Evolutionary conservation across 805 yeast genomes (phyloP), one percentile per base, ranked within the genome.

Genomic region (Ogataea salicorniae): DNA sequence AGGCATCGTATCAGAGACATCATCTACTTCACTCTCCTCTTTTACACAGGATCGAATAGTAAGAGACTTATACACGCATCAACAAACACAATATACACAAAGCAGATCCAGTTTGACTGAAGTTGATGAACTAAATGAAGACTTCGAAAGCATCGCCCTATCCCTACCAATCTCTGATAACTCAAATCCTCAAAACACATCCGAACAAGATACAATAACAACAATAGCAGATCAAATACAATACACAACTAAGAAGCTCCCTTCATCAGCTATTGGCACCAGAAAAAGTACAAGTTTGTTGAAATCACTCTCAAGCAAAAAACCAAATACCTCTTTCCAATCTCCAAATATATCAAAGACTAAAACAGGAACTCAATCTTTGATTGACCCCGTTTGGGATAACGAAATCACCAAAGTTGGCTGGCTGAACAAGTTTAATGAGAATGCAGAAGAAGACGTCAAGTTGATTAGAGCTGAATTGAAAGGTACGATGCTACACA

Each of bases 401-500:
- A 23, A 36, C 14, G 59, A 54, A 48, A 42, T 72, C 15, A 64
- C 76, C 52, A 81, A 78, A 61, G 68, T 70, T 0, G 83, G 84
- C 5, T 83, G 87, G 87, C 53, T 83, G 16, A 83, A 83, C 58
- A 74, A 71, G 51, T 70, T 77, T 2, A 63, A 65, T 33, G 59
- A 57, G 22, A 43, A 49, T 31, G 29, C 51, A 26, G 73, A 67
- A 39, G 66, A 64, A 8, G 67, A 66, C 31, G 54, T 75, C 63
- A 68, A 76, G 49, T 62, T 87, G 33, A 79, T 71, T 47, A 72
- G 84, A 43, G 89, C 85, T 0, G 87, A 82, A 57, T 67, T 90
- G 48, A 79, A 75, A 56, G 96, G 96, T 17, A 79, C 90, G 2
- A 70, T 72, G 39, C 66, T 90, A 45, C 71, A 73, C 46, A 63